phyloP scores from a whole-genome alignment of 805 yeast genomes.

The Kodamaea lidongshanica region DNA sequence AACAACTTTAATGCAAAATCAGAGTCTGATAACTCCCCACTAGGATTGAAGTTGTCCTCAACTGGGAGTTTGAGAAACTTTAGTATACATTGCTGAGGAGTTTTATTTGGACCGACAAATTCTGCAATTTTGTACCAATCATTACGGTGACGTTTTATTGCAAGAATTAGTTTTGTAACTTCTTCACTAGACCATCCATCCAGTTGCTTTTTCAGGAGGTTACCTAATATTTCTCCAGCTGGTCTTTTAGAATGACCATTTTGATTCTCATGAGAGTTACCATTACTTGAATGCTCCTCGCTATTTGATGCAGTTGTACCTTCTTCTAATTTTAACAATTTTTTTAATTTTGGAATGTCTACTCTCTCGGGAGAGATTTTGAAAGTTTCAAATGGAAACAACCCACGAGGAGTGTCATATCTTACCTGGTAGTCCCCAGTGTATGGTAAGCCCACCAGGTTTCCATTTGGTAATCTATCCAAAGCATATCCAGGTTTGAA shows the following conservation, averaged over 20 bases:
- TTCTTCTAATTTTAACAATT: constrained; percentile 16
- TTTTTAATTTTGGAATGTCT: constrained; percentile 33
- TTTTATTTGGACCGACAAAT: constrained; percentile 54
- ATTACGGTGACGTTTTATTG: constrained; percentile 53
- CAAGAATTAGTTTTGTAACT: constrained; percentile 53
- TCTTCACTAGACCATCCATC: constrained; percentile 65
- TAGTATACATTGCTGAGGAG: constrained; percentile 74
- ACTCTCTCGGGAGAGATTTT: constrained; percentile 53
- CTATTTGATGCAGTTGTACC: constrained; percentile 3
- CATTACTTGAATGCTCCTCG: constrained; percentile 4
- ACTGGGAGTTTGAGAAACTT: constrained; percentile 76
- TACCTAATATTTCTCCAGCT: constrained; percentile 3
- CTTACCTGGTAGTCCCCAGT: constrained; percentile 72
- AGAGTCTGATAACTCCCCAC: constrained; percentile 34
- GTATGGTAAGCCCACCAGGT: constrained; percentile 52
- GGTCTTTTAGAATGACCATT: constrained; percentile 6
- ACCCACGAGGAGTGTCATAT: constrained; percentile 85
- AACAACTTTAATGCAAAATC: constrained; percentile 60
- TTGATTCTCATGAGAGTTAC: constrained; percentile 4
- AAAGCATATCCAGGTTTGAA: constrained; percentile 58
- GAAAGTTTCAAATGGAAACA: constrained; percentile 85
- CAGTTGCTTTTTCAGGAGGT: constrained; percentile 17
- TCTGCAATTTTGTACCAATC: constrained; percentile 79
- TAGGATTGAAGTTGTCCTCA: constrained; percentile 55
- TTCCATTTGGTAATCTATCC: constrained; percentile 42